phyloP scores from a whole-genome alignment of 305 asterid species.

The Fraxinus paxiana region DNA sequence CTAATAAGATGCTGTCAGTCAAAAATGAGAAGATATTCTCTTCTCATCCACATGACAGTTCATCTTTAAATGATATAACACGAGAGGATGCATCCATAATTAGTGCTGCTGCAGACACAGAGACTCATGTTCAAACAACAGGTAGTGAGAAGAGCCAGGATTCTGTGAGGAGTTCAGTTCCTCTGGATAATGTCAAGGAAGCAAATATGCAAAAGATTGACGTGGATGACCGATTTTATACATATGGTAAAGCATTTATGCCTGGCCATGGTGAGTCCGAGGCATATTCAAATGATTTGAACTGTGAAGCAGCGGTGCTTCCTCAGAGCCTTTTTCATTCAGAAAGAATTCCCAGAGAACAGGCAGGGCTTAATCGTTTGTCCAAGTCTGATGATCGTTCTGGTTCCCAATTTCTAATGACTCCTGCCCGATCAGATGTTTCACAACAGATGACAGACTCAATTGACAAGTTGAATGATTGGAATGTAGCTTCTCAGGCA shows the following conservation, averaged over 20 bases:
- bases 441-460: conserved; percentile 52
- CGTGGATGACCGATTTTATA: conserved; percentile 34
- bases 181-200: conserved; percentile 38
- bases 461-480: conserved; percentile 44
- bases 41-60: conserved; percentile 31
- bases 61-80: conserved; percentile 27
- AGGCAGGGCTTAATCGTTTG: conserved; percentile 57
- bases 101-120: conserved; percentile 32
- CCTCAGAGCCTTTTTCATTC: conserved; percentile 68
- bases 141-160: conserved; percentile 42
- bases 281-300: conserved; percentile 34
- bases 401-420: conserved; percentile 52
- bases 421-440: conserved; percentile 54
- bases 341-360: conserved; percentile 68
- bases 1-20: conserved; percentile 34
- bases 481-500: conserved; percentile 32
- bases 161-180: conserved; percentile 25
- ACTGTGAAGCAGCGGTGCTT: conserved; percentile 46
- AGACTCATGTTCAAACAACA: conserved; percentile 33
- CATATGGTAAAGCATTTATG: conserved; percentile 32
- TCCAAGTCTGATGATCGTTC: conserved; percentile 74
- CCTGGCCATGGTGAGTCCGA: conserved; percentile 45
- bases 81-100: conserved; percentile 40
- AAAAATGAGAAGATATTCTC: conserved; percentile 44
- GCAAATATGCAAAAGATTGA: conserved; percentile 38